Evolutionary conservation across 257 asterid species (phyloP), one percentile per base, ranked within the genome.

Genomic region (Leptodermis oblonga): DNA sequence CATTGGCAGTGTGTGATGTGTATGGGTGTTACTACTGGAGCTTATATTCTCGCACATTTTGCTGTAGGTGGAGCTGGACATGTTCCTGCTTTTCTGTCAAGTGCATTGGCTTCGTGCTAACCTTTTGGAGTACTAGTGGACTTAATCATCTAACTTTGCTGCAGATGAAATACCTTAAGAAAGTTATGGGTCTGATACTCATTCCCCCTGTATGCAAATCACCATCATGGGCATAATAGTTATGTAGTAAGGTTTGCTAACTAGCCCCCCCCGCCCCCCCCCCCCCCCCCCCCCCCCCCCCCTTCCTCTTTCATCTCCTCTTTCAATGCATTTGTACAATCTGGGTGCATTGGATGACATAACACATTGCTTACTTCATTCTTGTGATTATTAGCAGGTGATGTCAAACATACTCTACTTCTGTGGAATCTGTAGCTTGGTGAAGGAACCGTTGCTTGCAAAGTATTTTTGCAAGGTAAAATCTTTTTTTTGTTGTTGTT

Each of bases 211-310:
- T 94, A 55, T 94, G 99, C 88, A 86, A 88, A 88, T 79, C 89
- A 64, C 96, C 99, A 49, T 91, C 97, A 45, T 94, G 99, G 99
- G 82, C 96, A 61, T 97, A 94, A 76, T 94, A 97, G 99, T 74
- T 91, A 68, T 87, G 90, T 65, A 94, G 88, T 73, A 94, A 94
- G 99, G 99, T 94, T 53, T 25, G 17, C 66, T 78, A 48, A 74
- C 23, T 45, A 54, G n/a, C n/a, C n/a, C n/a, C n/a, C n/a, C n/a
- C n/a, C n/a, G n/a, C n/a, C n/a, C n/a, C n/a, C n/a, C n/a, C n/a
- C n/a, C n/a, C n/a, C n/a, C n/a, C n/a, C n/a, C n/a, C n/a, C n/a
- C n/a, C n/a, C n/a, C n/a, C 0, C 20, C 22, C 10, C 12, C 18
- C 5, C 3, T 12, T 25, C 8, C 13, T 34, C 33, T 31, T 13